Evolutionary conservation across 805 yeast species (phyloP), one percentile per base, ranked within the genome.

Genomic region (Candida piceae): DNA sequence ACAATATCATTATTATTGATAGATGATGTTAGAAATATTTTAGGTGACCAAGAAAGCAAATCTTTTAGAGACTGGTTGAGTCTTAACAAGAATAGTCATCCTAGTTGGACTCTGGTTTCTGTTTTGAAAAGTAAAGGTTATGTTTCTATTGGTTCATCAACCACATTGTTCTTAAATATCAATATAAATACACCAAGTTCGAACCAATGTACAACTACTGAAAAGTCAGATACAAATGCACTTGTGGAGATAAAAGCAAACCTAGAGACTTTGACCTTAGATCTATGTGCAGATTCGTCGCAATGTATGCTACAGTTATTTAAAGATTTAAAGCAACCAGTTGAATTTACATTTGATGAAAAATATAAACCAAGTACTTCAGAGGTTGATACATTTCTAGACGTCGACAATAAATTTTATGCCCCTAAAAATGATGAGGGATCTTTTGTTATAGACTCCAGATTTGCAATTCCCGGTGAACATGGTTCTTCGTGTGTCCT

Each of bases 271-370:
- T 54, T 72, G 12, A 65, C 62, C 16, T 31, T 81, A 1, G 78
- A 77, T 18, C 40, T 80, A 3, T 88, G 96, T 63, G 90, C 96
- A 1, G 97, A 89, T 54, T 86, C 96, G 0, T 70, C 79, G 0
- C 82, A 85, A 49, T 75, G 90, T 10, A 57, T 89, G 29, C 42
- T 77, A 2, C 94, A 83, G 43, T 50, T 84, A 7, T 45, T 80
- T 8, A 78, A 75, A 41, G 95, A 87, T 50, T 63, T 89, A 48
- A 84, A 83, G 48, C 76, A 75, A 11, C 88, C 89, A 0, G 58
- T 84, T 1, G 58, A 69, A 6, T 78, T 82, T 42, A 66, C 69
- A 1, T 78, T 78, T 41, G 76, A 75, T 2, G 74, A 75, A 24
- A 84, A 78, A 57, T 82, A 72, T 54, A 74, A 67, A 33, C 62